These are phyloP conservation scores for Cylindrodendrum hubeiense DNA, from an alignment of 2,329 filamentous ascomycete species.

Conservation along the genomic window DNA sequence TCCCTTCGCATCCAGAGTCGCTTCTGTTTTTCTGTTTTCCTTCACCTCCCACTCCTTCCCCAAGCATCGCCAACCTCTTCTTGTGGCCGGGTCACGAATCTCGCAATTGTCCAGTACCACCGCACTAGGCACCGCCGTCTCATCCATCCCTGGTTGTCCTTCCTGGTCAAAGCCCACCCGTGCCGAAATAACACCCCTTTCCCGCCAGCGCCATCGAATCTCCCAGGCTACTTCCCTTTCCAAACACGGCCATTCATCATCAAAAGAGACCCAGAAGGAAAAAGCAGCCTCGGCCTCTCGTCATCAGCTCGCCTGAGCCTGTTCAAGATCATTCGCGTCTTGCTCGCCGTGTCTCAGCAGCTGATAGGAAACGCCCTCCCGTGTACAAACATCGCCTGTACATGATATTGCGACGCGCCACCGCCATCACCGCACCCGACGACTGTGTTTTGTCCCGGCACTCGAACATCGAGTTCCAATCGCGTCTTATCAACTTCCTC, in stretches of 20 bases:
- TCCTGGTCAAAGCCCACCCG: slow-evolving; percentile 40
- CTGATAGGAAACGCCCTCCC: slow-evolving; percentile 11
- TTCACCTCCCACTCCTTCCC: not conserved
- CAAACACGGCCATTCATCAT: slow-evolving; percentile 19
- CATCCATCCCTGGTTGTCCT: slow-evolving; percentile 37
- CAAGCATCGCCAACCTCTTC: not conserved
- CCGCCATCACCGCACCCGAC: slow-evolving; percentile 1
- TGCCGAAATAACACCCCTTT: slow-evolving; percentile 44
- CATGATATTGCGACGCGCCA: slow-evolving; percentile 28
- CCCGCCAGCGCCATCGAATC: slow-evolving; percentile 34
- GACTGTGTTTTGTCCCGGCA: slow-evolving; percentile 11
- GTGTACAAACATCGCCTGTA: slow-evolving; percentile 19
- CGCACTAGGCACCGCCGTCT: slow-evolving; percentile 29
- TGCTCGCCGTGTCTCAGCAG: slow-evolving; percentile 13
- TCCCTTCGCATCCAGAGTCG: slow-evolving; percentile 18
- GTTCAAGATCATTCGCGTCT: slow-evolving; percentile 24
- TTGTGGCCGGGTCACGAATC: slow-evolving; percentile 3
- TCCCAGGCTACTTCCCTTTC: slow-evolving; percentile 18
- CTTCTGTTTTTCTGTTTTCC: not conserved
- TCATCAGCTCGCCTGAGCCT: slow-evolving; percentile 18
- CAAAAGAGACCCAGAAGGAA: slow-evolving; percentile 4
- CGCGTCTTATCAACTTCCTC: slow-evolving; percentile 38
- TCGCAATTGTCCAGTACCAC: slow-evolving; percentile 20
- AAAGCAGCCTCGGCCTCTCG: slow-evolving; percentile 5
- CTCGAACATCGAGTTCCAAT: slow-evolving; percentile 29